phyloP scores from a whole-genome alignment of 805 yeast genomes.

The Pichia occidentalis region DNA sequence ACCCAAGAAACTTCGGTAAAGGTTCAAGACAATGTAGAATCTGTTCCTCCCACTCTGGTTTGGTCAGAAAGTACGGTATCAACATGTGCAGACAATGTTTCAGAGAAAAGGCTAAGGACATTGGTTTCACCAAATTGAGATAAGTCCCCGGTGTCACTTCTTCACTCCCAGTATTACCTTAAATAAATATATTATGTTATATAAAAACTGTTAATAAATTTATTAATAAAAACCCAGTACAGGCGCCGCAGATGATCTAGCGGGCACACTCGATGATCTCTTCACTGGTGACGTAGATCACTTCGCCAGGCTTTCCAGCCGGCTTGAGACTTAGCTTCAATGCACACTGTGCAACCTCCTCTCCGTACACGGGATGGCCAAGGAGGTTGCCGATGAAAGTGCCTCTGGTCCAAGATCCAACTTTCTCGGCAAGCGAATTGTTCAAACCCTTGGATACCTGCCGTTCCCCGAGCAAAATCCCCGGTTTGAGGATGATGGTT shows the following conservation, averaged over 20 bases:
- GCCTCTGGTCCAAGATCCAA: conserved; percentile 31
- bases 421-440: conserved; percentile 26
- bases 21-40: conserved; percentile 99
- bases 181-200: conserved; percentile 8
- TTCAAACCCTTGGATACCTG: conserved; percentile 34
- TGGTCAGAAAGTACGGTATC: conserved; percentile 99
- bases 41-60: conserved; percentile 98
- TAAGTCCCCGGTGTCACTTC: conserved; percentile 36
- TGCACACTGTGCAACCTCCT: conserved; percentile 57
- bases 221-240: neutral
- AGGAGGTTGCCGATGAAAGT: conserved; percentile 28
- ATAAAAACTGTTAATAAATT: conserved; percentile 1
- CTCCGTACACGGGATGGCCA: conserved; percentile 50
- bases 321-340: conserved; percentile 20
- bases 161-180: neutral
- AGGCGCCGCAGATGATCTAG: neutral
- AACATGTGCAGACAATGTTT: conserved; percentile 99
- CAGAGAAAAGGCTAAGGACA: conserved; percentile 99
- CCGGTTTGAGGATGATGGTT: conserved; percentile 75
- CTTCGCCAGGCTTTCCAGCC: conserved; percentile 21
- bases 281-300: conserved; percentile 17
- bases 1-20: conserved; percentile 99
- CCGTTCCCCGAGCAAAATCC: conserved; percentile 62
- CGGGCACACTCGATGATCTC: conserved; percentile 21
- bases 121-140: conserved; percentile 99